Base-by-base conservation (phyloP, 2,329 filamentous ascomycete genomes). In the Amylocarpus encephaloides region DNA sequence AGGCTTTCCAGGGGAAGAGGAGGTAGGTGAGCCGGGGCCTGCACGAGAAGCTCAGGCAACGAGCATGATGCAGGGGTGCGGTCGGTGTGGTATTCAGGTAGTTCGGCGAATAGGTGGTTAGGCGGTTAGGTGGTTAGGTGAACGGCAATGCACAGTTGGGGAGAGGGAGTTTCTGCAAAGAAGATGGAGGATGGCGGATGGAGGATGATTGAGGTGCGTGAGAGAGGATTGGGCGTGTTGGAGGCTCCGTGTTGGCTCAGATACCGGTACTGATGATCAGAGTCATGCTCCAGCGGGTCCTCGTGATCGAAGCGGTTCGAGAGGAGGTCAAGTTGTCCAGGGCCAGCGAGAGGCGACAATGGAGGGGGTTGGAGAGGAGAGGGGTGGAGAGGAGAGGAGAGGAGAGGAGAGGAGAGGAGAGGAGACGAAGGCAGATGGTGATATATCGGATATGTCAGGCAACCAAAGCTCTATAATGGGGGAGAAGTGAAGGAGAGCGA, bases 251-350 rank as follows among this genome's bases (percentile, higher is more conserved):
- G 39, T 12, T 43, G 36, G 43, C 29, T 41, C 19, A 34, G 34
- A 35, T 35, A 40, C 41, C 43, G 41, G 33, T 51, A 45, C 36
- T 45, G 43, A 45, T 57, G 55, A 51, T 49, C 46, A 58, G 54
- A 60, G 58, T 59, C 57, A 61, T 53, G 55, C 57, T 55, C 52
- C 44, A 52, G 40, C 34, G 44, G 43, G 51, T 42, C 51, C 58
- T 61, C 57, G 58, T 61, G 57, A 61, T 56, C 53, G 52, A 26
- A 59, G 57, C 55, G 57, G 55, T 47, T 40, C 7, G n/a, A 40
- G 38, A 40, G 38, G 16, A 18, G 10, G 38, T 26, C 22, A 26
- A 26, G 22, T 26, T 26, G 22, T 26, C 22, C 22, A 26, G 22
- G n/a, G n/a, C n/a, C n/a, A n/a, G 7, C 22, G 22, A 26, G 22